These are phyloP conservation scores for Friedmanniomyces simplex DNA, from an alignment of 495 filamentous ascomycete species.

Conservation along the genomic window DNA sequence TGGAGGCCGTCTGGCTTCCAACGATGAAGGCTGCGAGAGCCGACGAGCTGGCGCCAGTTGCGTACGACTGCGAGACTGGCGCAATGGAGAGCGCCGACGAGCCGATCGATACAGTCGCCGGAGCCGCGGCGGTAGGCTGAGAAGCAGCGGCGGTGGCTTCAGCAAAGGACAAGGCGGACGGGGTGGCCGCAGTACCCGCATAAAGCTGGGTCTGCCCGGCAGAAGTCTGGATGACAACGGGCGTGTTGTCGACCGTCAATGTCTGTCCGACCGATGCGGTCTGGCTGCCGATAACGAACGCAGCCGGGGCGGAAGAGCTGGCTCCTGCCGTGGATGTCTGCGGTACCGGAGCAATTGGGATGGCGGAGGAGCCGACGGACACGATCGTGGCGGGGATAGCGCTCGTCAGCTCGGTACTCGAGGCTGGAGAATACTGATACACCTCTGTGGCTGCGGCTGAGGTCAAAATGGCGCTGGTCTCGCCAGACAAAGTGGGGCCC, in stretches of 20 bases:
- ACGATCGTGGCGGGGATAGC: not conserved
- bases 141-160: not conserved
- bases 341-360: not conserved
- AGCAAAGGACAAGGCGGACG: not conserved
- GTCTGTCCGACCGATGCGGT: slow-evolving; percentile 5
- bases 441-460: not conserved
- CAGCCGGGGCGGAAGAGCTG: not conserved
- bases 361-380: not conserved
- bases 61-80: not conserved
- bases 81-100: not conserved
- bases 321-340: not conserved
- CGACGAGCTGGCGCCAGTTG: not conserved
- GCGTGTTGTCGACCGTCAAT: slow-evolving; percentile 5
- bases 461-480: not conserved
- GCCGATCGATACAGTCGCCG: not conserved
- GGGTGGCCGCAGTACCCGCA: not conserved
- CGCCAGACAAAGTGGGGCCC: not conserved
- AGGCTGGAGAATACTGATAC: not conserved
- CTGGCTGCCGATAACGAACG: slow-evolving; percentile 3
- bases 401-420: not conserved
- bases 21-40: not conserved
- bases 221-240: slow-evolving; percentile 5
- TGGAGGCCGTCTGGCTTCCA: slow-evolving; percentile 2
- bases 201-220: not conserved
- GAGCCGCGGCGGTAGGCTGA: not conserved